These are phyloP conservation scores for Colletotrichum australisinense DNA, from an alignment of 2,329 filamentous ascomycete species.

Conservation along the genomic window DNA sequence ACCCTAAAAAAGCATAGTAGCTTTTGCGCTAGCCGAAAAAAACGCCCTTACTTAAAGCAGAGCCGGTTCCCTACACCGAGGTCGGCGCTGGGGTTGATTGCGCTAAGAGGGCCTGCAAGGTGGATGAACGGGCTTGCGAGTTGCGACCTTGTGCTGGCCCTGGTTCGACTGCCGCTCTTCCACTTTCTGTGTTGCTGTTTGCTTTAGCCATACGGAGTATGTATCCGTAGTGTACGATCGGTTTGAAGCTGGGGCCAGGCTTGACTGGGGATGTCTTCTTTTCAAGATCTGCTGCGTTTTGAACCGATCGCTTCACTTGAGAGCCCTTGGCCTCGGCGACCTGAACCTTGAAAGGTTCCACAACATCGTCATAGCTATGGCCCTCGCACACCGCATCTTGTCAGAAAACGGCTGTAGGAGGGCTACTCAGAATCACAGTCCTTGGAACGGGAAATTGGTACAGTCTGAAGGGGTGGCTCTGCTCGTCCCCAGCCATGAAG, in stretches of 20 bases:
- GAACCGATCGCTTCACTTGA: slow-evolving; percentile 23
- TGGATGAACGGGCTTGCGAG: slow-evolving; percentile 10
- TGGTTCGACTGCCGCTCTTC: slow-evolving; percentile 4
- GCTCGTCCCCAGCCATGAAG: background rate
- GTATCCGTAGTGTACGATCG: background rate
- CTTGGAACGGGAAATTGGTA: slow-evolving; percentile 16
- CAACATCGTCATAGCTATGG: slow-evolving; percentile 23
- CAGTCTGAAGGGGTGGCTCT: background rate
- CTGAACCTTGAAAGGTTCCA: slow-evolving; percentile 28
- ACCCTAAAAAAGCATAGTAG: no score
- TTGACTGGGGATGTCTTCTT: slow-evolving; percentile 3
- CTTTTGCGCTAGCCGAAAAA: no score
- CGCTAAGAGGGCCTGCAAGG: slow-evolving; percentile 7
- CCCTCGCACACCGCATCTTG: slow-evolving; percentile 27
- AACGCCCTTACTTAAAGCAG: no score
- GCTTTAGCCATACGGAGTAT: background rate
- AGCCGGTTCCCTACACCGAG: no score
- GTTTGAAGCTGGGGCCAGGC: background rate
- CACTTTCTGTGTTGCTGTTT: background rate
- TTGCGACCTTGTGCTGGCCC: slow-evolving; percentile 2
- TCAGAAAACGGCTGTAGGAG: background rate
- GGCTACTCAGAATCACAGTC: background rate
- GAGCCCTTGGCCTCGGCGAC: slow-evolving; percentile 8
- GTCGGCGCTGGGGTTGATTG: slow-evolving; percentile 24
- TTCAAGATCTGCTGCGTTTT: slow-evolving; percentile 26